Percentiles rank a stretch among this genome's conserved stretches.
These are phyloP conservation scores for Clavispora vitiphila DNA, from an alignment of 805 yeast species.

Conservation along the genomic window DNA sequence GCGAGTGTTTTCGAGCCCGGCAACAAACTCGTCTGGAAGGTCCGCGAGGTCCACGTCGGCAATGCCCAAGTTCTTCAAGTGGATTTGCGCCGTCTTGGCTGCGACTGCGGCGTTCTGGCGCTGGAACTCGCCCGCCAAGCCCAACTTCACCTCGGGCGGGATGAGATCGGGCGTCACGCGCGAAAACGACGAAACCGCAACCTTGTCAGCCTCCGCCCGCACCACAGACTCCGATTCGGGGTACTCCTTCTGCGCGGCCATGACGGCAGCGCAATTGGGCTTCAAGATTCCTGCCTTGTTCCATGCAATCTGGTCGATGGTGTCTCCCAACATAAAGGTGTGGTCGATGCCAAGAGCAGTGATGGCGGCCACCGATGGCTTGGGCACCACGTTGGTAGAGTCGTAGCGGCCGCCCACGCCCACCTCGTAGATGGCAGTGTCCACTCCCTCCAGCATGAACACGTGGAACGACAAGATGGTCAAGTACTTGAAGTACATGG, in stretches of 20 bases:
- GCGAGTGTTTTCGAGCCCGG: slow-evolving; percentile 60
- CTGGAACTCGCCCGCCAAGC: slow-evolving; percentile 84
- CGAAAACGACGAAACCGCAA: slow-evolving; percentile 38
- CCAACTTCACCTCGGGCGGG: slow-evolving; percentile 45
- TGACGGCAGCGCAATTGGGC: slow-evolving; percentile 58
- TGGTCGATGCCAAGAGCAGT: slow-evolving; percentile 90
- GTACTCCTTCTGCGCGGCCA: slow-evolving; percentile 48
- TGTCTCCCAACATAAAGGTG: slow-evolving; percentile 76
- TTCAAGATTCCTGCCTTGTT: slow-evolving; percentile 94
- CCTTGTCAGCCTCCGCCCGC: slow-evolving; percentile 64
- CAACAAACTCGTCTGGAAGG: slow-evolving; percentile 47
- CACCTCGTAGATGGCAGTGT: slow-evolving; percentile 92
- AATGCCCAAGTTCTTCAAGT: slow-evolving; percentile 48
- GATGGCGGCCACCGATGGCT: slow-evolving; percentile 83
- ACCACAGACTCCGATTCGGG: slow-evolving; percentile 54
- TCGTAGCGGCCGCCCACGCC: slow-evolving; percentile 98
- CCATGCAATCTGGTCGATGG: slow-evolving; percentile 90
- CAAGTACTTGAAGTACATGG: slow-evolving; percentile 88
- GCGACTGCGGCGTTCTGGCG: slow-evolving; percentile 84
- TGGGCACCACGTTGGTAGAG: slow-evolving; percentile 82
- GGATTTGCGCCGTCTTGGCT: slow-evolving; percentile 58
- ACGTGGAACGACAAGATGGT: slow-evolving; percentile 89
- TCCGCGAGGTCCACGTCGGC: slow-evolving; percentile 16
- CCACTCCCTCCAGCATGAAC: slow-evolving; percentile 82
- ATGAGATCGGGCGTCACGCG: slow-evolving; percentile 47